Conservation (phyloP, 345 rosid genomes). For the Eucalyptus coolabah region DNA sequence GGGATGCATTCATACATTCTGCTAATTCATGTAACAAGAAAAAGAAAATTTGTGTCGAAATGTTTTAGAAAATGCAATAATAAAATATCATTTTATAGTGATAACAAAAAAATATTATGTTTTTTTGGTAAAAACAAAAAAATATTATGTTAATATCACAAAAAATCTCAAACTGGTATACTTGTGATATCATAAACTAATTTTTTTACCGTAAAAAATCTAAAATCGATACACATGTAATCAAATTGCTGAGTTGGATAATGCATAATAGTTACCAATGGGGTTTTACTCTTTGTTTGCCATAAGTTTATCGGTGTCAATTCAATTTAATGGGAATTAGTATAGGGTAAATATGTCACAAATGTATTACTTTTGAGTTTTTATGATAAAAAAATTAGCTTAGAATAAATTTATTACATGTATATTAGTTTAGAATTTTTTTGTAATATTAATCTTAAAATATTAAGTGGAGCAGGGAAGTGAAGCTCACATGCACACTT, state of each 20-base stretch:
- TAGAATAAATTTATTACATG: too few species aligned
- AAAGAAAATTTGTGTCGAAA: neutral
- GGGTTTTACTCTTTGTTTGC: too few species aligned
- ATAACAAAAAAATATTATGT: neutral
- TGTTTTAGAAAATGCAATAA: neutral
- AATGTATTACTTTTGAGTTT: too few species aligned
- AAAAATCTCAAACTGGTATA: accelerated
- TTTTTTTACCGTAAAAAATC: accelerated
- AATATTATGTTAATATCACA: accelerated
- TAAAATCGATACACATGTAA: too few species aligned
- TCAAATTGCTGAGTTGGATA: too few species aligned
- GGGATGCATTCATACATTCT: neutral
- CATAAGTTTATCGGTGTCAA: accelerated
- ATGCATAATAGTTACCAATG: too few species aligned
- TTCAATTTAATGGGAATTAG: too few species aligned
- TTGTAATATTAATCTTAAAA: neutral
- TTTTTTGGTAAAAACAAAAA: too few species aligned
- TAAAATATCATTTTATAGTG: neutral
- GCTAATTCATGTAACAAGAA: neutral
- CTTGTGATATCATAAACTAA: too few species aligned
- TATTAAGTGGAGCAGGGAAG: neutral
- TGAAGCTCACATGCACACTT: neutral
- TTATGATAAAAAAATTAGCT: too few species aligned
- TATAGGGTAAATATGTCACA: accelerated
- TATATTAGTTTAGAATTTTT: too few species aligned